These are phyloP conservation scores for Comarum palustre DNA, from an alignment of 306 rosid genomes.

Conservation along the genomic window DNA sequence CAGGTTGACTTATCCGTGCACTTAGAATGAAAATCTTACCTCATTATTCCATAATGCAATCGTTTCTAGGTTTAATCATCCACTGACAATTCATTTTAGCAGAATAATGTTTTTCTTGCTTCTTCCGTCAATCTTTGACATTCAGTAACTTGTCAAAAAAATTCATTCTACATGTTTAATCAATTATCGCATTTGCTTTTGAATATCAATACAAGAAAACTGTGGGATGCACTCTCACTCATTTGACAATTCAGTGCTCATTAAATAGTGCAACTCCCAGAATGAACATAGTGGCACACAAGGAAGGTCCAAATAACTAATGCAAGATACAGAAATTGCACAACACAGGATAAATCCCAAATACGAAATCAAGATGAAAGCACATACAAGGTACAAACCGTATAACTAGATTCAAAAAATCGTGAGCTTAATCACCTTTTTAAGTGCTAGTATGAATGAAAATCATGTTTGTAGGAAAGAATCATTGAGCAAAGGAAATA, in stretches of 20 bases:
- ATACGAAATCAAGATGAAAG: neutral
- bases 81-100: neutral
- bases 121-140: neutral
- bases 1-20: neutral
- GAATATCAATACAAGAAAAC: neutral
- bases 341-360: neutral
- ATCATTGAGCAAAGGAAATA: neutral
- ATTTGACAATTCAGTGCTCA: neutral
- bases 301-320: neutral
- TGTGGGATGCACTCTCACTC: neutral
- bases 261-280: neutral
- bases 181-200: neutral
- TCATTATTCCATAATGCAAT: neutral
- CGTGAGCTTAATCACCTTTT: neutral
- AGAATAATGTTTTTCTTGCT: neutral
- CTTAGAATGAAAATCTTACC: neutral
- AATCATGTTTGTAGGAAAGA: neutral
- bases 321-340: neutral
- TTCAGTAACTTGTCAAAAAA: neutral
- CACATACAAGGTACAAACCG: neutral
- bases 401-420: neutral
- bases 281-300: neutral
- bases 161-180: neutral
- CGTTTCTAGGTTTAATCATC: neutral
- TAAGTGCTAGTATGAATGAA: neutral